phyloP scores from a whole-genome alignment of 2,329 filamentous ascomycete genomes.

The Cladophialophora exuberans region DNA sequence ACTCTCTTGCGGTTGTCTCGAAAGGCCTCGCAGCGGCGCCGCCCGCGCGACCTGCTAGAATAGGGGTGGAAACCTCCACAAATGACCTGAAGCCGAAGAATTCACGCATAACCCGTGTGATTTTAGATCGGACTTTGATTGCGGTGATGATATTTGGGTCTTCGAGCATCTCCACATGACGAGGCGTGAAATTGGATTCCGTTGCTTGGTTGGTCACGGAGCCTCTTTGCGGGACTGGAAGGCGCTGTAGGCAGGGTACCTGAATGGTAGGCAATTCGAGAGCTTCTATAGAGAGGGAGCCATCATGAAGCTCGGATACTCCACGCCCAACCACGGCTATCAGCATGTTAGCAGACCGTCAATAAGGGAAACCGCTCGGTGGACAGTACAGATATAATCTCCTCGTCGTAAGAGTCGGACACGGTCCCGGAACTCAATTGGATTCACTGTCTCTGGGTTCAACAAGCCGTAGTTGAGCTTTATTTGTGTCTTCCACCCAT shows the following conservation, averaged over 20 bases:
- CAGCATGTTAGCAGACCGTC: slow-evolving; percentile 18
- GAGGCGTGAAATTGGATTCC: slow-evolving; percentile 53
- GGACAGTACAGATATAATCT: slow-evolving; percentile 76
- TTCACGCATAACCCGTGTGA: slow-evolving; percentile 73
- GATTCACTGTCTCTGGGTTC: slow-evolving; percentile 40
- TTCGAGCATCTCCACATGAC: slow-evolving; percentile 85
- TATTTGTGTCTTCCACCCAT: slow-evolving; percentile 73
- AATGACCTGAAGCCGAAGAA: slow-evolving; percentile 75
- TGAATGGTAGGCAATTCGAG: slow-evolving; percentile 70
- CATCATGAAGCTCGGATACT: slow-evolving; percentile 70
- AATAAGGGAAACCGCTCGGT: slow-evolving; percentile 18
- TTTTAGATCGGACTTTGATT: slow-evolving; percentile 71
- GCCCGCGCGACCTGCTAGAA: slow-evolving; percentile 79
- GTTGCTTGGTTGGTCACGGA: slow-evolving; percentile 49
- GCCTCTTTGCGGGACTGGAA: slow-evolving; percentile 59
- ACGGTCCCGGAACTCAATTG: slow-evolving; percentile 45
- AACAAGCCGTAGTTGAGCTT: slow-evolving; percentile 52
- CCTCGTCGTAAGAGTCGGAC: slow-evolving; percentile 71
- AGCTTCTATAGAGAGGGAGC: slow-evolving; percentile 75
- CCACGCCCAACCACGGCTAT: slow-evolving; percentile 67
- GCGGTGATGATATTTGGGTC: slow-evolving; percentile 70
- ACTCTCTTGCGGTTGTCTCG: slow-evolving; percentile 75
- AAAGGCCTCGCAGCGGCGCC: slow-evolving; percentile 89
- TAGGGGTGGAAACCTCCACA: slow-evolving; percentile 87
- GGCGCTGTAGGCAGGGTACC: slow-evolving; percentile 75